Evolutionary conservation across 2,329 filamentous ascomycete genomes (phyloP).

Genomic region (Fusarium tricinctum): DNA sequence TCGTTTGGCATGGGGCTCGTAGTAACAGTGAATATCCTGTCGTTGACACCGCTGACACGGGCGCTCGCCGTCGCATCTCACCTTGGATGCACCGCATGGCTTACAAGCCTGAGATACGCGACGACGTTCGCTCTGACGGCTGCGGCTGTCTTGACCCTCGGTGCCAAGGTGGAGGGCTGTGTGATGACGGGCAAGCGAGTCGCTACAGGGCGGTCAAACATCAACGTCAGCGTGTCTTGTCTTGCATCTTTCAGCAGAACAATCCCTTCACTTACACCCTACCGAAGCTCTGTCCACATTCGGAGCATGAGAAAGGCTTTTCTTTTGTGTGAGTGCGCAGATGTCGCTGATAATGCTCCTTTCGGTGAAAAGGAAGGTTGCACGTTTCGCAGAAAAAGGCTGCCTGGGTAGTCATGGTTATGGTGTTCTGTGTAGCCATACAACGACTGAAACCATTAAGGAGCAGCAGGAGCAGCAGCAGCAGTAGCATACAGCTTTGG

Average conservation of each 20-base stretch:
- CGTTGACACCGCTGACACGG: conserved; percentile 4
- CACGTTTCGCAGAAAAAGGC: conserved; percentile 18
- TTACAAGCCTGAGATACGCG: conserved; percentile 17
- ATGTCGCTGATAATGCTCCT: conserved; percentile 12
- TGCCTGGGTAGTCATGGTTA: not conserved
- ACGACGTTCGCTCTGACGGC: conserved; percentile 1
- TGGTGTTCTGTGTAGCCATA: not conserved
- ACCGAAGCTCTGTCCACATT: conserved; percentile 20
- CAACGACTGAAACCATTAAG: no score
- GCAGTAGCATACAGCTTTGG: no score
- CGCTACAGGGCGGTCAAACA: not conserved
- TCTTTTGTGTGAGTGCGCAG: conserved; percentile 19
- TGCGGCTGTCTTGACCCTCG: conserved; percentile 2
- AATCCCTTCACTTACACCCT: conserved; percentile 4
- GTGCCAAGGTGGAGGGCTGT: conserved; percentile 1
- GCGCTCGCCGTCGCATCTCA: conserved; percentile 4
- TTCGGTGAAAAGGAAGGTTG: conserved; percentile 12
- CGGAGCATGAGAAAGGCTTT: conserved; percentile 14
- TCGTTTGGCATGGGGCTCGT: conserved; percentile 17
- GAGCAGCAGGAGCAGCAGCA: no score
- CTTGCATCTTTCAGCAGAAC: no score
- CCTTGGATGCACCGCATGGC: conserved; percentile 4
- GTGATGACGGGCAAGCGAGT: conserved; percentile 19
- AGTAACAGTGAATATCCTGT: conserved; percentile 11
- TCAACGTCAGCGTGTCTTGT: no score